A percentile compares a stretch with the other conserved stretches of the same genome.
Evolutionary conservation across 306 rosid genomes (phyloP).

Genomic region (Astragalus membranaceus): DNA sequence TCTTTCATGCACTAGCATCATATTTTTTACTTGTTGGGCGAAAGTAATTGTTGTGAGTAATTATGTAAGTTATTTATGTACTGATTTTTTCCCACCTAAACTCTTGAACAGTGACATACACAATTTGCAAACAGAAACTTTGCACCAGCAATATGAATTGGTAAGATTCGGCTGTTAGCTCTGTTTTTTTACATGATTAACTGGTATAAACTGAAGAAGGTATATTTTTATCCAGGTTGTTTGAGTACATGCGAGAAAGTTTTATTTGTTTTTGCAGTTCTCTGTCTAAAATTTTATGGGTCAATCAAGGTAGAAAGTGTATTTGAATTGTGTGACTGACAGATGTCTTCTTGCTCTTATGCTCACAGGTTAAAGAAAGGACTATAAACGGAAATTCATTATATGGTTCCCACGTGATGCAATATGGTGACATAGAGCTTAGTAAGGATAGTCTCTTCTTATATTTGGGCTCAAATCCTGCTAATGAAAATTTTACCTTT

Average conservation of each 20-base stretch:
- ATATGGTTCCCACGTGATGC: constrained; percentile 95
- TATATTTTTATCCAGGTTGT: not conserved
- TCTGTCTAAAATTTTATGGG: not conserved
- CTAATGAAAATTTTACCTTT: constrained; percentile 73
- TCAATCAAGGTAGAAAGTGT: not conserved
- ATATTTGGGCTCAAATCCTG: constrained; percentile 88
- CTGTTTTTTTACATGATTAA: not conserved
- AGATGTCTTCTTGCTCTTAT: constrained; percentile 1
- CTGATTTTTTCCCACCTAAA: constrained; percentile 15
- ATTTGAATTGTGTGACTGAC: constrained; percentile 6
- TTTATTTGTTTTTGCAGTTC: not conserved
- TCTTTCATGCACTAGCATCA: not conserved
- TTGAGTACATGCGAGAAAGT: not conserved
- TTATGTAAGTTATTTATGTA: not conserved
- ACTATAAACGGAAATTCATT: constrained; percentile 51
- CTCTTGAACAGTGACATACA: constrained; percentile 67
- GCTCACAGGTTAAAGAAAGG: constrained; percentile 73
- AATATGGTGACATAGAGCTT: constrained; percentile 68
- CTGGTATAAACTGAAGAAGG: not conserved
- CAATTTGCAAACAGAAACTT: constrained; percentile 76
- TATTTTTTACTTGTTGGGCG: not conserved
- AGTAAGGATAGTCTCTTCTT: constrained; percentile 43
- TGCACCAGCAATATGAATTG: constrained; percentile 84
- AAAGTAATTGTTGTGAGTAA: not conserved
- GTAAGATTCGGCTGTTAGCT: constrained; percentile 42